These are phyloP conservation scores for Primulina eburnea DNA, from an alignment of 257 asterid species.

Conservation along the genomic window DNA sequence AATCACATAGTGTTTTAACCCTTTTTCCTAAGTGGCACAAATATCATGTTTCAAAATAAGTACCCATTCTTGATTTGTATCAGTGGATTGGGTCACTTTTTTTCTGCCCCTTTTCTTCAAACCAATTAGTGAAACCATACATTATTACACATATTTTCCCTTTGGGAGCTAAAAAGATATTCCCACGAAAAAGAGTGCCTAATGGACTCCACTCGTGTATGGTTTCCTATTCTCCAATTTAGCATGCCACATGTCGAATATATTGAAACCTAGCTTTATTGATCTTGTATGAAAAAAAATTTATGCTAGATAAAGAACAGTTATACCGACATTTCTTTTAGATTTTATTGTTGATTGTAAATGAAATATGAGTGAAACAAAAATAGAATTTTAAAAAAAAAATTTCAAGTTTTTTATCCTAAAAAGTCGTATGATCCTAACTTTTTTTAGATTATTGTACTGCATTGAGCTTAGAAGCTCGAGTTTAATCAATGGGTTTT, in stretches of 20 bases:
- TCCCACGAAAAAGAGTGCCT: neutral
- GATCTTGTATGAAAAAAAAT: neutral
- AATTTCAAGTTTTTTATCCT: no score
- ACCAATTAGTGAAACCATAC: constrained; percentile 12
- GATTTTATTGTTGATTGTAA: no score
- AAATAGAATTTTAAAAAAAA: no score
- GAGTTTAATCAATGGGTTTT: no score
- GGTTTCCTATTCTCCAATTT: neutral
- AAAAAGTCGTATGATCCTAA: no score
- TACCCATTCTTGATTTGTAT: constrained; percentile 8
- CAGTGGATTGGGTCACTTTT: constrained; percentile 18
- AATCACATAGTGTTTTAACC: constrained; percentile 28
- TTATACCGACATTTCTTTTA: no score
- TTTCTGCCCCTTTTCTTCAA: neutral
- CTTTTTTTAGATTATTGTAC: no score
- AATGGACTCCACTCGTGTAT: neutral
- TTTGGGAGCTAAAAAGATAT: neutral
- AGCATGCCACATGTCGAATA: neutral
- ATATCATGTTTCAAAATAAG: constrained; percentile 31
- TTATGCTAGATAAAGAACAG: no score
- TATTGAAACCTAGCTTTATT: neutral
- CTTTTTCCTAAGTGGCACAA: constrained; percentile 28
- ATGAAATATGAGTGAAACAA: no score
- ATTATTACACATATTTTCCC: constrained; percentile 13
- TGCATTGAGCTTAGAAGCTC: no score